Evolutionary conservation across 1,284 basidiomycete species (phyloP), one percentile per base, ranked within the genome.

Genomic region (Sutorius eximius): DNA sequence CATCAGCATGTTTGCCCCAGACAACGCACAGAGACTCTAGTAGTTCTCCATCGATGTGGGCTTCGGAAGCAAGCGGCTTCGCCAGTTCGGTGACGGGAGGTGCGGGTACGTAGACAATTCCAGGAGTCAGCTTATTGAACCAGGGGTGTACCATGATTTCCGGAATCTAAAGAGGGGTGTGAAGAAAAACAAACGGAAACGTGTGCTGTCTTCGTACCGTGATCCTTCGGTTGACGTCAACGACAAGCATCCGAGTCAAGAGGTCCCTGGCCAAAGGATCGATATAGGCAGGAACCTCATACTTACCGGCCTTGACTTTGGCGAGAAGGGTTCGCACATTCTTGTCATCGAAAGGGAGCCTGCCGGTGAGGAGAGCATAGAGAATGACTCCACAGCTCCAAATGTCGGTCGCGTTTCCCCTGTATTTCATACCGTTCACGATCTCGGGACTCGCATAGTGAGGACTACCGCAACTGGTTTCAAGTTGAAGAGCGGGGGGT

Each of bases 391-490:
- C 94, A 61, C 93, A 95, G 65, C 91, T 92, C 92, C 91, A 95
- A 66, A 97, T 95, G 71, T 95, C 97, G 15, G 94, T 95, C 5
- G 93, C 88, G 41, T 89, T 91, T 41, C 97, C 97, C 71, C 91
- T 85, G 73, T 99, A 99, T 64, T 89, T 91, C 72, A 91, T 85
- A 16, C 95, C 95, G 58, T 94, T 92, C 56, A 99, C 95, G 65
- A 99, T 96, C 75, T 99, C 97, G 3, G 97, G 97, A 62, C 90
- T 93, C 15, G 96, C 97, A 63, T 99, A 99, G 74, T 99, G 97
- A 49, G 97, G 97, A 59, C 90, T 93, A 15, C 97, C 97, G 67
- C 97, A 99, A 69, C 90, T 94, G 3, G 96, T 99, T 77, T 98
- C 93, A 45, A 98, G 85, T 71, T 97, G 84, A 45, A 87, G 79